Evolutionary conservation across 768 basidiomycete species (phyloP).

Genomic region (Pleurotus djamor): DNA sequence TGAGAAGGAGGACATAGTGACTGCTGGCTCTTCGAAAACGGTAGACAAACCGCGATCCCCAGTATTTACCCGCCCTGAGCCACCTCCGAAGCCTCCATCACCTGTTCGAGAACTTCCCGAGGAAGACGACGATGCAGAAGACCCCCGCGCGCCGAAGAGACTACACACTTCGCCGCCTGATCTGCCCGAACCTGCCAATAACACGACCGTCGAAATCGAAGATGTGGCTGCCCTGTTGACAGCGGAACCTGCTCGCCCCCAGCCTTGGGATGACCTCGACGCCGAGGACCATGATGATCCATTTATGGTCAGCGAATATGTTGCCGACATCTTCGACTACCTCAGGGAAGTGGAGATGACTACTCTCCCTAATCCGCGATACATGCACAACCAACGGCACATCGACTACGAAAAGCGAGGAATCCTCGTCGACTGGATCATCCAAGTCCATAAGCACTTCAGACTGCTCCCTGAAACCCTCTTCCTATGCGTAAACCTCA

Average conservation of each 20-base stretch:
- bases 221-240: slow-evolving; percentile 37
- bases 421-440: slow-evolving; percentile 90
- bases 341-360: slow-evolving; percentile 76
- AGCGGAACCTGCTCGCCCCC: slow-evolving; percentile 31
- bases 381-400: slow-evolving; percentile 82
- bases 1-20: slow-evolving; percentile 14
- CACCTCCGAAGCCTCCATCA: slow-evolving; percentile 12
- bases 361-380: slow-evolving; percentile 79
- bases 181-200: slow-evolving; percentile 27
- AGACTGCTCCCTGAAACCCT: slow-evolving; percentile 87
- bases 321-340: slow-evolving; percentile 84
- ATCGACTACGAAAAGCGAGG: slow-evolving; percentile 89
- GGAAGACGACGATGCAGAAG: slow-evolving; percentile 35
- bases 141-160: slow-evolving; percentile 52
- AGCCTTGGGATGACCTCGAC: slow-evolving; percentile 83
- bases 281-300: slow-evolving; percentile 88
- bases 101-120: slow-evolving; percentile 33
- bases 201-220: slow-evolving; percentile 32
- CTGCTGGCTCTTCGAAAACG: neutral
- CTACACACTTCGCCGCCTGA: slow-evolving; percentile 52
- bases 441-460: slow-evolving; percentile 88
- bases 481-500: slow-evolving; percentile 85
- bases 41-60: neutral
- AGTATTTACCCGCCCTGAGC: slow-evolving; percentile 3
- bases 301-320: slow-evolving; percentile 90